phyloP scores from a whole-genome alignment of 768 basidiomycete genomes.

The Termitomyces sp. region DNA sequence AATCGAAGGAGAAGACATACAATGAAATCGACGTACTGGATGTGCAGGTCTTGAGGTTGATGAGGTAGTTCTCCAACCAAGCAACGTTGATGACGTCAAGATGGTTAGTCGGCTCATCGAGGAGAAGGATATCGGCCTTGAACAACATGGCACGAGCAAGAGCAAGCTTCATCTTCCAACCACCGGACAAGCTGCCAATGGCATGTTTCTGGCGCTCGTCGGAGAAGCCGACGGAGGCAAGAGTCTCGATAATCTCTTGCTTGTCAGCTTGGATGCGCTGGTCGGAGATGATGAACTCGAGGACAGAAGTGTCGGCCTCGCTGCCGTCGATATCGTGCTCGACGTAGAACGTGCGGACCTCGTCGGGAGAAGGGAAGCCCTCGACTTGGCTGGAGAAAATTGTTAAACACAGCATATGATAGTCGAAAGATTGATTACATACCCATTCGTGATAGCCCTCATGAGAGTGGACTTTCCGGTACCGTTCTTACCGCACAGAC shows the following conservation, averaged over 20 bases:
- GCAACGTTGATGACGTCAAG: slow-evolving; percentile 97
- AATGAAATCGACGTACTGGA: slow-evolving; percentile 53
- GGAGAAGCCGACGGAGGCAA: slow-evolving; percentile 88
- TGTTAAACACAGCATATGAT: slow-evolving; percentile 22
- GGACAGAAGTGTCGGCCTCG: slow-evolving; percentile 86
- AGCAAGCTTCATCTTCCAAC: slow-evolving; percentile 99
- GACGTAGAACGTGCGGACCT: slow-evolving; percentile 98
- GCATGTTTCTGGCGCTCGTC: slow-evolving; percentile 80
- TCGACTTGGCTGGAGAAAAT: slow-evolving; percentile 69
- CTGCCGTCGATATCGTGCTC: slow-evolving; percentile 98
- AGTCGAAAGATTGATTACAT: slow-evolving; percentile 5
- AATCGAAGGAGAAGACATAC: neutral
- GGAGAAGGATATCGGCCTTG: slow-evolving; percentile 94
- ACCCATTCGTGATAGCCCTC: slow-evolving; percentile 89
- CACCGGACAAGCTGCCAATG: slow-evolving; percentile 91
- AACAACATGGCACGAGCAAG: slow-evolving; percentile 96
- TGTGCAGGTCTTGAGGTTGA: slow-evolving; percentile 82
- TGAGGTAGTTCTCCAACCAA: slow-evolving; percentile 95
- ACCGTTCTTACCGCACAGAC: slow-evolving; percentile 98
- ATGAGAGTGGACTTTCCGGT: slow-evolving; percentile 95
- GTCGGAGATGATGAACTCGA: slow-evolving; percentile 83
- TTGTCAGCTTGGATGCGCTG: slow-evolving; percentile 69
- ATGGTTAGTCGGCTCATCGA: slow-evolving; percentile 96
- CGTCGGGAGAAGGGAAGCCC: slow-evolving; percentile 95
- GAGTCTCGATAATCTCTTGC: slow-evolving; percentile 72